Conservation (phyloP, 805 yeast species). For the Blastobotrys robertii region DNA sequence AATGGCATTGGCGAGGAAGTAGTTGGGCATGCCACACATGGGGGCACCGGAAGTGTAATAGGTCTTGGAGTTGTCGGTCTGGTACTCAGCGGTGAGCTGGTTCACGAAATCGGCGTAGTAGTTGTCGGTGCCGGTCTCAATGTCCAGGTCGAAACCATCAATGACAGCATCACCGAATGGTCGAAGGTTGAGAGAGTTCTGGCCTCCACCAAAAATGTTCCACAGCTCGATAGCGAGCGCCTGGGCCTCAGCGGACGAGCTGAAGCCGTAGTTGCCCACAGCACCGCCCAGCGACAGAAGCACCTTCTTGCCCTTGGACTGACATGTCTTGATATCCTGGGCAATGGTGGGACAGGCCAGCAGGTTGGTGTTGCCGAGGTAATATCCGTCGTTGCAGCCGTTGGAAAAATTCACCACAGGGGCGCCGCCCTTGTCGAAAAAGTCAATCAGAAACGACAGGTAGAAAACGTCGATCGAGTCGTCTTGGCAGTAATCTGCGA, state of each 20-base stretch:
- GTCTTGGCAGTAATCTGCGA: conserved; percentile 51
- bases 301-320: conserved; percentile 58
- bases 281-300: conserved; percentile 56
- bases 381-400: conserved; percentile 13
- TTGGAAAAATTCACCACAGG: conserved; percentile 29
- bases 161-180: conserved; percentile 46
- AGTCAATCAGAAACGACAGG: conserved; percentile 56
- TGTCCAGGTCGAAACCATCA: conserved; percentile 61
- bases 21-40: conserved; percentile 57
- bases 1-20: conserved; percentile 33
- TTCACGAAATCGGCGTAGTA: conserved; percentile 43
- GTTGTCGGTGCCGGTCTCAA: conserved; percentile 37
- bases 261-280: conserved; percentile 41
- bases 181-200: conserved; percentile 19
- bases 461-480: conserved; percentile 50
- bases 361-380: conserved; percentile 28
- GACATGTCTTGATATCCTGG: conserved; percentile 62
- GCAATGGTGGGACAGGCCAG: conserved; percentile 40
- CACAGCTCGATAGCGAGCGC: conserved; percentile 34
- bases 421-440: conserved; percentile 45
- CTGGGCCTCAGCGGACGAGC: conserved; percentile 36
- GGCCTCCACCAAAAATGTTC: conserved; percentile 42
- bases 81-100: conserved; percentile 19
- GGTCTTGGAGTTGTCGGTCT: conserved; percentile 23
- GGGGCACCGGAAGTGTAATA: conserved; percentile 59